phyloP scores from a whole-genome alignment of 169 alveolate species.

The Cystoisospora suis region DNA sequence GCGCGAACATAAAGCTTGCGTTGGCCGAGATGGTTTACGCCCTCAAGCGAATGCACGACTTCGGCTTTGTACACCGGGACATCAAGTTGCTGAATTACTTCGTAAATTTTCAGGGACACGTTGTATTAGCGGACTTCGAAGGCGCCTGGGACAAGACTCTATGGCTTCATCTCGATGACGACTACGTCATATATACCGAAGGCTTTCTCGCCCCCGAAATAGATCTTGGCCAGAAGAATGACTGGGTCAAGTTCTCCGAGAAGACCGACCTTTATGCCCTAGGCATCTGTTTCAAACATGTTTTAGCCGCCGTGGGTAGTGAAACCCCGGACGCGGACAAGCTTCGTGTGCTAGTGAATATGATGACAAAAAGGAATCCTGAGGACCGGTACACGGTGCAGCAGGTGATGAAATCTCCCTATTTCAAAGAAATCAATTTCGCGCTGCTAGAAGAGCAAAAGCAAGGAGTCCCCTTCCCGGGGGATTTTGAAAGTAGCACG shows the following conservation, averaged over 20 bases:
- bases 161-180: conserved; percentile 27
- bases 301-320: conserved; percentile 1
- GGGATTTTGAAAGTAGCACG: not conserved
- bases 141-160: conserved; percentile 37
- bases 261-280: conserved; percentile 59
- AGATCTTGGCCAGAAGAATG: conserved; percentile 24
- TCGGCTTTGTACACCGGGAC: conserved; percentile 59
- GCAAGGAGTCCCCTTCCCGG: conserved; percentile 2
- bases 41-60: conserved; percentile 39
- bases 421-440: conserved; percentile 26
- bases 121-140: conserved; percentile 54
- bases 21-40: conserved; percentile 56
- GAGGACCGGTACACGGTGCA: conserved; percentile 22
- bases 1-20: conserved; percentile 36
- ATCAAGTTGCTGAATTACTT: conserved; percentile 48
- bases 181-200: conserved; percentile 32
- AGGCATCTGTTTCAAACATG: conserved; percentile 39
- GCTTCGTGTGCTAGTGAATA: conserved; percentile 8
- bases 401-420: conserved; percentile 44
- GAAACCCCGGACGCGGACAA: conserved; percentile 12
- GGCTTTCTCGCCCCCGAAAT: conserved; percentile 52
- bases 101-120: conserved; percentile 50
- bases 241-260: conserved; percentile 1
- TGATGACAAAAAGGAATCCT: conserved; percentile 35
- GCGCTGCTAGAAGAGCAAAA: not conserved